phyloP scores from a whole-genome alignment of 1,139 yeast species.

The Scheffersomyces illinoinensis region DNA sequence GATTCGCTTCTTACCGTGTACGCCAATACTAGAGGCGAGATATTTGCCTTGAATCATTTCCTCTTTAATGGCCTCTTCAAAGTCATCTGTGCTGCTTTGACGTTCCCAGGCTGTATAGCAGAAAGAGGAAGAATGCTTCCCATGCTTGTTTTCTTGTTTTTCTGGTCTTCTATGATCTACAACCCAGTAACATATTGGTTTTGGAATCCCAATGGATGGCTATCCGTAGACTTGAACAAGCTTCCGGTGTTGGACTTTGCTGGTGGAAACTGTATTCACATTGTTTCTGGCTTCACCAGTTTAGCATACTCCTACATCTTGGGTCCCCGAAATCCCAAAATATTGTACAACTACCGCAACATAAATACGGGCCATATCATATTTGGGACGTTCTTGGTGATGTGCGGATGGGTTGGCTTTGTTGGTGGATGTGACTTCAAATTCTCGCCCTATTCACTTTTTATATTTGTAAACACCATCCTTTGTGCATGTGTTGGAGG shows the following conservation, averaged over 20 bases:
- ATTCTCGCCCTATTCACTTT: conserved; percentile 35
- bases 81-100: conserved; percentile 50
- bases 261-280: conserved; percentile 66
- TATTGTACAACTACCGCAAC: conserved; percentile 38
- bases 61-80: conserved; percentile 55
- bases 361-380: conserved; percentile 46
- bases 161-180: conserved; percentile 60
- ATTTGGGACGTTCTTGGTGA: conserved; percentile 49
- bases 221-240: conserved; percentile 36
- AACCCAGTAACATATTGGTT: conserved; percentile 69
- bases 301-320: conserved; percentile 59
- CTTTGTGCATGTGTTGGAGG: conserved; percentile 39
- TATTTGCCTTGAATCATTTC: conserved; percentile 43
- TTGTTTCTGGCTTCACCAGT: conserved; percentile 60
- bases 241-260: conserved; percentile 62
- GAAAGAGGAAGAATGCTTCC: conserved; percentile 60
- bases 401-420: conserved; percentile 49
- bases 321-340: conserved; percentile 52
- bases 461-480: conserved; percentile 36
- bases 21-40: conserved; percentile 40
- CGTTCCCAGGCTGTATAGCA: conserved; percentile 59
- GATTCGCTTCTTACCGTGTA: conserved; percentile 23
- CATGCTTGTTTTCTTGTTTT: conserved; percentile 50
- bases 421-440: conserved; percentile 46
- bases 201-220: conserved; percentile 65